Evolutionary conservation across 305 asterid genomes (phyloP).

Genomic region (Salvia sclarea): DNA sequence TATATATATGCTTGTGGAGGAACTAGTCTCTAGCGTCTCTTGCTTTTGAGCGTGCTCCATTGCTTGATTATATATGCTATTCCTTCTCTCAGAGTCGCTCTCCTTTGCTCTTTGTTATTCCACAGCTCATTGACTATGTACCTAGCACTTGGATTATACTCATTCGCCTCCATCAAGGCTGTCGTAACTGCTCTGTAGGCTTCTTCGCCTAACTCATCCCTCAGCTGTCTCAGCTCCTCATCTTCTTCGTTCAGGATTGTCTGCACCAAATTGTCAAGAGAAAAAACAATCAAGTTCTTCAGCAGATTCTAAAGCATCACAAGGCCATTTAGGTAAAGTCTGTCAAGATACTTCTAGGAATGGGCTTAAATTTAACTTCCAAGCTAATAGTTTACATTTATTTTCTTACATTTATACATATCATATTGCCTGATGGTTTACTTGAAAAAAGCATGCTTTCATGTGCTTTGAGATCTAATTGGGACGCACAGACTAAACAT

Average conservation of each 20-base stretch:
- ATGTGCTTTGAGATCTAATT: too few relatives aligned
- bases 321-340: not conserved
- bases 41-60: conserved; percentile 18
- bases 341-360: not conserved
- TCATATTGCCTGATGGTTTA: too few relatives aligned
- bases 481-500: too few relatives aligned
- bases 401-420: too few relatives aligned
- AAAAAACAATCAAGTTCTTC: not conserved
- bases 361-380: not conserved
- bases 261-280: conserved; percentile 30
- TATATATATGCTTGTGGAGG: not conserved
- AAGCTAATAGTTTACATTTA: too few relatives aligned
- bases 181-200: conserved; percentile 51
- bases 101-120: conserved; percentile 43
- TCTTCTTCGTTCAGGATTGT: conserved; percentile 51
- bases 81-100: conserved; percentile 43
- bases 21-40: conserved; percentile 19
- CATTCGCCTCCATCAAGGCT: conserved; percentile 52
- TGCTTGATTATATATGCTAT: conserved; percentile 27
- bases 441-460: too few relatives aligned
- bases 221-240: conserved; percentile 37
- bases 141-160: conserved; percentile 59
- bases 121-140: conserved; percentile 44
- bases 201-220: conserved; percentile 44
- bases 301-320: not conserved